phyloP scores from a whole-genome alignment of 345 rosid species.

The Eucalyptus tenuipes region DNA sequence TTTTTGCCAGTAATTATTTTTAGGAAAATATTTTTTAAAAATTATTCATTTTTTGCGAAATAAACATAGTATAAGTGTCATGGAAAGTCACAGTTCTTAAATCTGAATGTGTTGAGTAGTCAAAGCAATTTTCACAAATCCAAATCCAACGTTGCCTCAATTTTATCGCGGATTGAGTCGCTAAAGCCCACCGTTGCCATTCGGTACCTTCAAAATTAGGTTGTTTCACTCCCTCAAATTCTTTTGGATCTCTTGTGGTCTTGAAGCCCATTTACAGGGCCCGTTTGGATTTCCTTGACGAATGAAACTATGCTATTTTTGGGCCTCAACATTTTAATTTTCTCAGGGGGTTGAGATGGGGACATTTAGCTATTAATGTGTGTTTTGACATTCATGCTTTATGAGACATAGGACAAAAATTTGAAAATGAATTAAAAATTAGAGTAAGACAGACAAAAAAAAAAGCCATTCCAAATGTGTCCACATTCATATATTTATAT shows the following conservation, averaged over 20 bases:
- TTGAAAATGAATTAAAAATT: too few relatives aligned
- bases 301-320: not conserved
- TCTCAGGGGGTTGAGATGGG: too few relatives aligned
- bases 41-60: accelerated
- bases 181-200: accelerated
- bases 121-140: not conserved
- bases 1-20: too few relatives aligned
- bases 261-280: not conserved
- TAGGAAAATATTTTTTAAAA: too few relatives aligned
- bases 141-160: accelerated
- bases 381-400: accelerated
- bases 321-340: not conserved
- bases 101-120: not conserved
- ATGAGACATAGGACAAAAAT: accelerated
- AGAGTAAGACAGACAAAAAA: too few relatives aligned
- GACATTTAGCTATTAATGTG: too few relatives aligned
- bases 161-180: not conserved
- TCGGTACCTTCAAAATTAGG: not conserved
- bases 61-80: not conserved
- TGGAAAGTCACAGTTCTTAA: not conserved
- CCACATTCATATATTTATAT: not conserved
- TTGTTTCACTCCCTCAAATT: not conserved
- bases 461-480: too few relatives aligned
- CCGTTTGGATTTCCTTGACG: not conserved
- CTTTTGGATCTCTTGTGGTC: too few relatives aligned